Percentiles rank a stretch among this genome's conserved stretches.
Conservation (phyloP, 2,329 filamentous ascomycete species). For the Hypomyces rosellus region DNA sequence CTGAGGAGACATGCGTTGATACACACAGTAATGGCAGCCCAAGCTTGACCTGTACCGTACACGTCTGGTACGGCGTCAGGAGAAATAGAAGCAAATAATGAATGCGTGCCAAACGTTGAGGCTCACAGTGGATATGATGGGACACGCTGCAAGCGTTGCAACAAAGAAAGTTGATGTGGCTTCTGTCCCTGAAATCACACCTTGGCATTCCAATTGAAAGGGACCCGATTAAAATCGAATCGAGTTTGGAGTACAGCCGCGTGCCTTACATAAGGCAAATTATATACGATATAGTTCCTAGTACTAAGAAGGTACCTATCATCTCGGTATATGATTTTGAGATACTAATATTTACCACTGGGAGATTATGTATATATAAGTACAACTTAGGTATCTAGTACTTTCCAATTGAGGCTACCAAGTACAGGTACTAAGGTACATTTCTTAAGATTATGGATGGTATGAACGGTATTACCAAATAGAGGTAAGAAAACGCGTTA, state of each 20-base stretch:
- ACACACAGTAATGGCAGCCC: constrained; percentile 14
- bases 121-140: background rate
- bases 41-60: constrained; percentile 1
- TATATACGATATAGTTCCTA: too few species aligned
- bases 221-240: background rate
- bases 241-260: background rate
- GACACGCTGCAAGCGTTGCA: background rate
- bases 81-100: background rate
- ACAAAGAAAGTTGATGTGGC: background rate
- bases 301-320: too few species aligned
- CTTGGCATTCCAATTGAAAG: background rate
- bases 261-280: background rate
- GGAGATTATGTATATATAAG: too few species aligned
- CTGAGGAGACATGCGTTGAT: constrained; percentile 24
- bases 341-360: too few species aligned
- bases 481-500: too few species aligned
- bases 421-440: too few species aligned
- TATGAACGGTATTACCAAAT: too few species aligned
- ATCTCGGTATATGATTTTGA: too few species aligned
- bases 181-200: background rate
- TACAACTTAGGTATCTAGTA: too few species aligned
- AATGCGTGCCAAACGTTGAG: background rate
- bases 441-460: too few species aligned
- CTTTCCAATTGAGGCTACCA: too few species aligned
- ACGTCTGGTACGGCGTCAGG: background rate